Conservation (phyloP, 2,329 filamentous ascomycete species). For the Penicillium decumbens region DNA sequence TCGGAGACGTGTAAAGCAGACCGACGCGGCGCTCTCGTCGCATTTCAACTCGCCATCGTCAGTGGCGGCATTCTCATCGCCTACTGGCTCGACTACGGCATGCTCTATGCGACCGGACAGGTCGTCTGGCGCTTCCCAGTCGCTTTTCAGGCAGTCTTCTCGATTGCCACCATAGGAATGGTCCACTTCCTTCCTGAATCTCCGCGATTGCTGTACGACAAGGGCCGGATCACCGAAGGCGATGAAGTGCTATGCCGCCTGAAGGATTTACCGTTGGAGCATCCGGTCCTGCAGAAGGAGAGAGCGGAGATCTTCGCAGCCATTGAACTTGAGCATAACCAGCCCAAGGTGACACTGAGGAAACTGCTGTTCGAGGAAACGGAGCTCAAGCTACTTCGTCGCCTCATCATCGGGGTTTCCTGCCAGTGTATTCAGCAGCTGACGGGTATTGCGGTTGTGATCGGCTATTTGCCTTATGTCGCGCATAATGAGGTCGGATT, state of each 20-base stretch:
- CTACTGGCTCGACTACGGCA: slow-evolving; percentile 4
- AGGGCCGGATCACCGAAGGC: background rate
- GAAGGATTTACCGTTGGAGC: background rate
- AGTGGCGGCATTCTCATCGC: background rate
- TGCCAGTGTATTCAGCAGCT: slow-evolving; percentile 1
- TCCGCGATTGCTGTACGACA: slow-evolving; percentile 8
- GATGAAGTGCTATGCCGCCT: background rate
- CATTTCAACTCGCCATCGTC: background rate
- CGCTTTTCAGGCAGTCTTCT: background rate
- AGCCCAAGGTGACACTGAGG: background rate
- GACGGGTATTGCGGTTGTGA: background rate
- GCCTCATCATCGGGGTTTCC: background rate
- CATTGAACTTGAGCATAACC: slow-evolving; percentile 1
- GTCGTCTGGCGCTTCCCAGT: background rate
- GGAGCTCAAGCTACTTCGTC: background rate
- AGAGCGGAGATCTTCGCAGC: background rate
- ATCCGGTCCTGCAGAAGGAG: background rate
- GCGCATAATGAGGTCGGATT: background rate
- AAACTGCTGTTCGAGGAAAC: background rate
- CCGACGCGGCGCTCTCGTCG: background rate
- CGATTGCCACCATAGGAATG: background rate
- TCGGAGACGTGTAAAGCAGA: background rate
- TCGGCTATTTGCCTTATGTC: background rate
- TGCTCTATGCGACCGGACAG: background rate
- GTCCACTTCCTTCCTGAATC: slow-evolving; percentile 9